Evolutionary conservation across 2,329 filamentous ascomycete species (phyloP).

Genomic region (Septoria petroselini): DNA sequence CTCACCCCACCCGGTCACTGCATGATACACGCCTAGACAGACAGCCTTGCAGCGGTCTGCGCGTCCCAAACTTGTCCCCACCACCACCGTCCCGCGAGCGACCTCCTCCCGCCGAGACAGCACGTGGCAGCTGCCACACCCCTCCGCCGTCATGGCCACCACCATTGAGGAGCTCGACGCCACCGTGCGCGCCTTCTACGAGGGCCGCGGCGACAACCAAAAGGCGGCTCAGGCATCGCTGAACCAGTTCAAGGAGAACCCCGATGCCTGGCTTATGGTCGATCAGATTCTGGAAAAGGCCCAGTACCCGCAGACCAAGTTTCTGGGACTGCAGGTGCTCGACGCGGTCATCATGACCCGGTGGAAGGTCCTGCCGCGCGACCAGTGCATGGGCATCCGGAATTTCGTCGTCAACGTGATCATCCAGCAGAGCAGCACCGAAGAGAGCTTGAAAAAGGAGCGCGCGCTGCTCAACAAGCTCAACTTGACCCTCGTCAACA

Average conservation of each 20-base stretch:
- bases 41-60: conserved; percentile 32
- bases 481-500: conserved; percentile 93
- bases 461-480: conserved; percentile 95
- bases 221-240: conserved; percentile 89
- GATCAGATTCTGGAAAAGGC: conserved; percentile 95
- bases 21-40: conserved; percentile 30
- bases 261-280: conserved; percentile 94
- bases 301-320: conserved; percentile 94
- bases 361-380: conserved; percentile 95
- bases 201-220: conserved; percentile 93
- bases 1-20: conserved; percentile 17
- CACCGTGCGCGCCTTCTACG: conserved; percentile 95
- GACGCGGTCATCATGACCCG: conserved; percentile 98
- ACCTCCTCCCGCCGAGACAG: conserved; percentile 26
- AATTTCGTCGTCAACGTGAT: conserved; percentile 99
- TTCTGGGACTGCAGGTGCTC: conserved; percentile 90
- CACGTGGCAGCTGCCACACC: conserved; percentile 19
- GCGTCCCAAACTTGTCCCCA: conserved; percentile 31
- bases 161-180: conserved; percentile 93
- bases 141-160: conserved; percentile 54
- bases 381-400: conserved; percentile 95
- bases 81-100: conserved; percentile 22
- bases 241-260: conserved; percentile 99
- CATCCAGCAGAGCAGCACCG: conserved; percentile 84
- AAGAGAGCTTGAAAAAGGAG: conserved; percentile 80